phyloP scores from a whole-genome alignment of 768 basidiomycete genomes.

The Mycena epipterygia region DNA sequence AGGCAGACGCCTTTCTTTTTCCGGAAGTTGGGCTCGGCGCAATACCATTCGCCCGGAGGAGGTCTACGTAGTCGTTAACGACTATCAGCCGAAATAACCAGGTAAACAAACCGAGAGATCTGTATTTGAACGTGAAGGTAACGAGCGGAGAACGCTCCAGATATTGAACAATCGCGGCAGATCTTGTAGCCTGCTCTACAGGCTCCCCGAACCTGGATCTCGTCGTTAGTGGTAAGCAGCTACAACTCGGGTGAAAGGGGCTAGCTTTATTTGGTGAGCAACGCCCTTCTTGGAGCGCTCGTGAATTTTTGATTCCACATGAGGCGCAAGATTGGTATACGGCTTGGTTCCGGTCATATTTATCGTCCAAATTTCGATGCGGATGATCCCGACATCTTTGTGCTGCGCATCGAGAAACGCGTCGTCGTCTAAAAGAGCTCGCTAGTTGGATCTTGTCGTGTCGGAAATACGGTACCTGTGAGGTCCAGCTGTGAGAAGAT shows the following conservation, averaged over 20 bases:
- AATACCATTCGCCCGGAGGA: constrained; percentile 29
- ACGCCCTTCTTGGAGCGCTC: constrained; percentile 32
- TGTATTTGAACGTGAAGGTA: constrained; percentile 31
- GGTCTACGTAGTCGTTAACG: constrained; percentile 13
- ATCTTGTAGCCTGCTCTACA: background rate
- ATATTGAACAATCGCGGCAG: constrained; percentile 29
- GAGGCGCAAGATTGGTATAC: background rate
- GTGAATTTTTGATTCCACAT: constrained; percentile 25
- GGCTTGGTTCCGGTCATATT: constrained; percentile 19
- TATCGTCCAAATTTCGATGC: constrained; percentile 31
- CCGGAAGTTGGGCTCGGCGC: background rate
- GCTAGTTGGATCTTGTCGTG: background rate
- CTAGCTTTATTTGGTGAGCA: constrained; percentile 31
- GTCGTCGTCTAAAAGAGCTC: constrained; percentile 25
- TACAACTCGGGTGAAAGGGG: background rate
- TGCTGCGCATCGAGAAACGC: constrained; percentile 11
- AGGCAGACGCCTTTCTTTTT: background rate
- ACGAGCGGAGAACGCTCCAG: constrained; percentile 25
- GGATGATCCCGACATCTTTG: constrained; percentile 29
- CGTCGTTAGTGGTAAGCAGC: background rate
- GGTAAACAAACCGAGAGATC: constrained; percentile 25
- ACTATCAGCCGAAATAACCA: background rate
- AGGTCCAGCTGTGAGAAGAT: constrained; percentile 25
- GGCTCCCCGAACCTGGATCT: constrained; percentile 19
- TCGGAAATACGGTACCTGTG: constrained; percentile 16